Base-by-base conservation (phyloP, 192 early-diverging fungal species). In the Lunasporangiospora selenospora region DNA sequence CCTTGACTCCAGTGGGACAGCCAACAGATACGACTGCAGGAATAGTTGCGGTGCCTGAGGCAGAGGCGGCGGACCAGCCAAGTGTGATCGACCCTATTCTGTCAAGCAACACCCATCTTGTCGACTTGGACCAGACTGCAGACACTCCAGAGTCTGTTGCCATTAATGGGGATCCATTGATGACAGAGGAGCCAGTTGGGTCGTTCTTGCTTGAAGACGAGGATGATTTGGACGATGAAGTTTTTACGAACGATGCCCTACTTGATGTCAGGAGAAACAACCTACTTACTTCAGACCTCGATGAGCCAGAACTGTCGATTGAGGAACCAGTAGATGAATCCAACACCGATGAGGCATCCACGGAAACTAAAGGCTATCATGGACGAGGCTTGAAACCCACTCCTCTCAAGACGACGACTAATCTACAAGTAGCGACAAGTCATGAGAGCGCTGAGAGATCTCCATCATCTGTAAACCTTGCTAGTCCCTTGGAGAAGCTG, bases 131-230 rank as follows among this genome's bases (percentile, higher is more conserved):
- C n/a, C n/a, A n/a, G n/a, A n/a, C n/a, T n/a, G n/a, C n/a, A n/a
- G n/a, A n/a, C n/a, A n/a, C n/a, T n/a, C n/a, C n/a, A n/a, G n/a
- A n/a, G n/a, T n/a, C n/a, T n/a, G n/a, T n/a, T n/a, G n/a, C n/a
- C n/a, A n/a, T n/a, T n/a, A n/a, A n/a, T n/a, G n/a, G n/a, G n/a
- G n/a, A n/a, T n/a, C n/a, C n/a, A n/a, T n/a, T 49, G 24, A 11
- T 56, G 9, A 42, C 58, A 12, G 53, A 63, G 30, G 69, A 73
- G 39, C 54, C 61, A 27, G 48, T 1, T 0, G 58, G 56, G 12
- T 63, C 69, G 6, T 73, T 73, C 33, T 58, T 73, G 49, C 26
- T 73, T 19, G 60, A 62, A 24, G 69, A 73, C 43, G 69, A 73
- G 2, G 69, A 73, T 34, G 69, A 73, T 10, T 27, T 71, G 59